Evolutionary conservation across 176 grass and related monocot species (phyloP).

Genomic region (Saccharum officinarum): DNA sequence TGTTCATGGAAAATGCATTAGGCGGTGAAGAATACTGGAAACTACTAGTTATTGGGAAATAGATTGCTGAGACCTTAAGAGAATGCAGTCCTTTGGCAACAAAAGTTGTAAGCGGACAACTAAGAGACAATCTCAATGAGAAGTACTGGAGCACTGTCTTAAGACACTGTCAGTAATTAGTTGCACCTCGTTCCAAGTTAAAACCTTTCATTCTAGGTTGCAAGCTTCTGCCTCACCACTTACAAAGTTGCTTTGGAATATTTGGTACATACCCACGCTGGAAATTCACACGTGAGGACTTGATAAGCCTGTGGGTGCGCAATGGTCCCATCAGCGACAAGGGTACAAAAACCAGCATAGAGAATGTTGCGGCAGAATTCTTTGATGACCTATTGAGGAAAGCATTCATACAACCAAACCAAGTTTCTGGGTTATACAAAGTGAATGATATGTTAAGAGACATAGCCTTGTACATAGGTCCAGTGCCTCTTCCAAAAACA

Average conservation of each 20-base stretch:
- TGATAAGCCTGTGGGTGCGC: not conserved
- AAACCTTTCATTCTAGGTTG: not conserved
- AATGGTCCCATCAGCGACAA: not conserved
- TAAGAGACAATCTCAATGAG: not conserved
- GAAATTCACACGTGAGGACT: not conserved
- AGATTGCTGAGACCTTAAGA: not conserved
- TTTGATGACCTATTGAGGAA: constrained; percentile 9
- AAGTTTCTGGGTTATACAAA: not conserved
- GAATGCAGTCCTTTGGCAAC: not conserved
- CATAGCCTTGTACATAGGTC: not conserved
- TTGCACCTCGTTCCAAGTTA: not conserved
- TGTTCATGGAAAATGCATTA: constrained; percentile 17
- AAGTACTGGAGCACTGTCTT: not conserved
- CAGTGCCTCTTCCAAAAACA: not conserved
- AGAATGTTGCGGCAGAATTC: not conserved
- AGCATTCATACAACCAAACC: not conserved
- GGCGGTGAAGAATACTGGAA: not conserved
- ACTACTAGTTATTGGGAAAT: constrained; percentile 7
- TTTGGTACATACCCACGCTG: not conserved
- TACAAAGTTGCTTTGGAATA: not conserved
- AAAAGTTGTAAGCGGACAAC: not conserved
- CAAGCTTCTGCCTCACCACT: not conserved
- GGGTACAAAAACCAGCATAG: too few relatives aligned
- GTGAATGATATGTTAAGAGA: not conserved
- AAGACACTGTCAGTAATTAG: not conserved